These are phyloP conservation scores for Camelina sativa DNA, from an alignment of 345 rosid genomes.

Conservation along the genomic window DNA sequence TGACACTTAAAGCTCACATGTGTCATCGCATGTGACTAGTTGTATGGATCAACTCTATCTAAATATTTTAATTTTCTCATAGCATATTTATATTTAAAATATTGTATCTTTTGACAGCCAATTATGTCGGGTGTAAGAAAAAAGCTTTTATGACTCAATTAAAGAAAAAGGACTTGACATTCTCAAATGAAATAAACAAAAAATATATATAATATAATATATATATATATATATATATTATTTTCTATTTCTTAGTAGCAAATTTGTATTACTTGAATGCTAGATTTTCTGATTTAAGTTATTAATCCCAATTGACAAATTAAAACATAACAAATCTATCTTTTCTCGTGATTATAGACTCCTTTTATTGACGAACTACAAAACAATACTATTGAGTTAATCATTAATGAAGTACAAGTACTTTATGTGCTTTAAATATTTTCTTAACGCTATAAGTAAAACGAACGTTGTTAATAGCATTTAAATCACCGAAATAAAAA, in stretches of 20 bases:
- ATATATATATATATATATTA: too few species aligned
- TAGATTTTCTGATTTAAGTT: background rate
- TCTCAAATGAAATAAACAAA: background rate
- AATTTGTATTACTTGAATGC: background rate
- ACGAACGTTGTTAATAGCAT: conserved; percentile 2
- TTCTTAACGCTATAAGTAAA: background rate
- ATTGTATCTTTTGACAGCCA: conserved; percentile 36
- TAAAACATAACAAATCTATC: background rate
- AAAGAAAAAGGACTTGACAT: conserved; percentile 12
- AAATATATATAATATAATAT: background rate
- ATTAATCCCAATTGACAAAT: background rate
- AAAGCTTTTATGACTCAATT: conserved; percentile 26
- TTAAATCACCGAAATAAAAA: background rate
- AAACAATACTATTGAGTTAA: background rate
- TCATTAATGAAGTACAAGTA: background rate
- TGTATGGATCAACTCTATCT: conserved; percentile 20
- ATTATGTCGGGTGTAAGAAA: conserved; percentile 39
- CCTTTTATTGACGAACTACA: background rate
- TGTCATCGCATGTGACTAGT: conserved; percentile 41
- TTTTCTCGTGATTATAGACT: background rate
- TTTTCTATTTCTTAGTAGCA: background rate
- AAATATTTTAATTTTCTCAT: conserved; percentile 13
- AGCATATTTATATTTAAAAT: background rate
- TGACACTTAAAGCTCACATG: conserved; percentile 39
- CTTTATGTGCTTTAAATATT: background rate